phyloP scores from a whole-genome alignment of 2,329 filamentous ascomycete genomes.

The Sporothrix humicola region DNA sequence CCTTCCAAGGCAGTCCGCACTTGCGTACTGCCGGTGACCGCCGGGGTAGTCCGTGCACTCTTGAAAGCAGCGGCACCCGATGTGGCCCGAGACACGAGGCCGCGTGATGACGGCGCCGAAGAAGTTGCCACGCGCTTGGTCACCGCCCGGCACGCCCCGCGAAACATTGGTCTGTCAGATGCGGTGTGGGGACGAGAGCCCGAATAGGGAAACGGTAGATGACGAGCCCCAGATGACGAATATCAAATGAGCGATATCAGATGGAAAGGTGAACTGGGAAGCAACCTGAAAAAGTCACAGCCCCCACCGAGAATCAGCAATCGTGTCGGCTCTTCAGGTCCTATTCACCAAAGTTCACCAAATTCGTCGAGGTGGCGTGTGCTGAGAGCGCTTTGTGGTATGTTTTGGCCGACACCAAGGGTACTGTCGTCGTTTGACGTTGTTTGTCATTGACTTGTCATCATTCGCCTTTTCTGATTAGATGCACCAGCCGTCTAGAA shows the following conservation, averaged over 20 bases:
- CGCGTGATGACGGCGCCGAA: neutral
- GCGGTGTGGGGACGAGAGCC: neutral
- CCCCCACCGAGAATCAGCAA: neutral
- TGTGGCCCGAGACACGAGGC: neutral
- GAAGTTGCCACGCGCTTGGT: conserved; percentile 10
- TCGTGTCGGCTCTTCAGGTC: neutral
- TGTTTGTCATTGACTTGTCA: neutral
- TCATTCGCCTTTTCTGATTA: conserved; percentile 7
- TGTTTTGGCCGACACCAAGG: neutral
- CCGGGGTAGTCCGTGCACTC: neutral
- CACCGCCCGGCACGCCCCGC: neutral
- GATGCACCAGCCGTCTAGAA: neutral
- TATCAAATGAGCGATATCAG: neutral
- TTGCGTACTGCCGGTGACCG: neutral
- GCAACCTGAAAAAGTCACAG: too few relatives aligned
- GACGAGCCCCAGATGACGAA: neutral
- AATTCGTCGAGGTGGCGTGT: neutral
- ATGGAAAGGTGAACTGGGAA: neutral
- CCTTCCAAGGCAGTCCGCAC: too few relatives aligned
- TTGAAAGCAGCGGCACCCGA: neutral
- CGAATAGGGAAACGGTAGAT: neutral
- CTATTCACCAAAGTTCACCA: too few relatives aligned
- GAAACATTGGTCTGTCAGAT: conserved; percentile 15
- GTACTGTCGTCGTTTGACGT: neutral
- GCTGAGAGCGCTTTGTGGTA: neutral